phyloP scores from a whole-genome alignment of 2,329 filamentous ascomycete genomes.

The Colletotrichum gigasporum region DNA sequence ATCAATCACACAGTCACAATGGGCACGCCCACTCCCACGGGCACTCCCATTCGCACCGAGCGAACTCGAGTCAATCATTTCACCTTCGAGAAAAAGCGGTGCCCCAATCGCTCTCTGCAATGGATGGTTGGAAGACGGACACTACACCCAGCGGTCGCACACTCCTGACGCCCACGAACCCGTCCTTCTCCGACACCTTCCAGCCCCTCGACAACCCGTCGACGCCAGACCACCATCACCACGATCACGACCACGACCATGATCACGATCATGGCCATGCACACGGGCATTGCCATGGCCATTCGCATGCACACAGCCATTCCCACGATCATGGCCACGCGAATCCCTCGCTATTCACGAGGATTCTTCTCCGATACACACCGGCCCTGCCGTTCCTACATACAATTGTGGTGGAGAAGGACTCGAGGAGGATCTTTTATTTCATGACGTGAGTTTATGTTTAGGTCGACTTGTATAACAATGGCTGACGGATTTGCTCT shows the following conservation, averaged over 20 bases:
- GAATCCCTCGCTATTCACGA: conserved; percentile 75
- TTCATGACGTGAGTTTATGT: conserved; percentile 80
- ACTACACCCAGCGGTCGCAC: conserved; percentile 51
- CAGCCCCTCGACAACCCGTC: conserved; percentile 26
- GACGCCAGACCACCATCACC: conserved; percentile 34
- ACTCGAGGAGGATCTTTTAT: conserved; percentile 95
- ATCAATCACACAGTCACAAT: too few relatives aligned
- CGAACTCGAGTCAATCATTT: conserved; percentile 20
- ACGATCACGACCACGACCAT: conserved; percentile 41
- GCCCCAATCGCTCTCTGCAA: conserved; percentile 44
- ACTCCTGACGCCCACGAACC: conserved; percentile 44
- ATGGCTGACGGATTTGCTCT: conserved; percentile 18
- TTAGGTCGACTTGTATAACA: neutral
- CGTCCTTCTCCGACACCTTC: conserved; percentile 27
- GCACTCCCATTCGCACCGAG: conserved; percentile 33
- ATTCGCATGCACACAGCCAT: conserved; percentile 39
- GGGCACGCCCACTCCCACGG: conserved; percentile 40
- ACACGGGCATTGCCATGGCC: conserved; percentile 37
- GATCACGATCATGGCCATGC: conserved; percentile 33
- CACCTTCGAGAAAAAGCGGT: conserved; percentile 41
- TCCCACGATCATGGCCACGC: conserved; percentile 48
- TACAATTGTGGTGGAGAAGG: conserved; percentile 87
- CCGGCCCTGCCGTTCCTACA: conserved; percentile 81
- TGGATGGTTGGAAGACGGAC: conserved; percentile 52
- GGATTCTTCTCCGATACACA: conserved; percentile 74